phyloP scores from a whole-genome alignment of 257 asterid genomes.

The Rhazya stricta region DNA sequence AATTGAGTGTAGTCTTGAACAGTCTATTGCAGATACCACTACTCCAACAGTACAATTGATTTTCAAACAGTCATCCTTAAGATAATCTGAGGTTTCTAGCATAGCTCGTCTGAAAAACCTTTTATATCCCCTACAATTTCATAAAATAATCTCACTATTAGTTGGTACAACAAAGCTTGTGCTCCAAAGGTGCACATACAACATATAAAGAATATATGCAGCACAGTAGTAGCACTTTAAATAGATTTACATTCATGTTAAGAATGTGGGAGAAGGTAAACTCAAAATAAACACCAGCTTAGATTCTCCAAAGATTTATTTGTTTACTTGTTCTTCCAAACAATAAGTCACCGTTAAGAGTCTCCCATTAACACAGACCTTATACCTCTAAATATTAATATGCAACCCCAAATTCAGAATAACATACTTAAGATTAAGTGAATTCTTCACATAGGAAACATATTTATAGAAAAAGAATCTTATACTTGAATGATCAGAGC shows the following conservation, averaged over 20 bases:
- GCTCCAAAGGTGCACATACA: background rate
- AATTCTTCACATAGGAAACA: background rate
- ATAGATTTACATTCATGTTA: background rate
- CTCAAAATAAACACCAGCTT: background rate
- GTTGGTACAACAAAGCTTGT: background rate
- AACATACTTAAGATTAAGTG: background rate
- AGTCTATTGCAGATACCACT: conserved; percentile 83
- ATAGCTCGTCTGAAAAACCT: conserved; percentile 81
- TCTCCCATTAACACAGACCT: background rate
- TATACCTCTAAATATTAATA: background rate
- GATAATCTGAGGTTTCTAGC: conserved; percentile 89
- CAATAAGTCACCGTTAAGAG: background rate
- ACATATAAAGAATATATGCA: background rate
- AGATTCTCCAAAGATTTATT: background rate
- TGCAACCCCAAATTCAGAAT: background rate
- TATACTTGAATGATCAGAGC: background rate
- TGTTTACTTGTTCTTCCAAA: background rate
- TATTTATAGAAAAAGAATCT: background rate
- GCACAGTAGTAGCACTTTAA: background rate
- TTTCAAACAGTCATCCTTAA: conserved; percentile 95
- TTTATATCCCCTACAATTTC: conserved; percentile 76
- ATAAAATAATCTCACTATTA: background rate
- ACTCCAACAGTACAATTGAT: conserved; percentile 99
- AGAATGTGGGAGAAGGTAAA: background rate
- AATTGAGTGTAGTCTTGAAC: conserved; percentile 73